Base-by-base conservation (phyloP, 768 basidiomycete species). In the Xanthoconium stramineum region DNA sequence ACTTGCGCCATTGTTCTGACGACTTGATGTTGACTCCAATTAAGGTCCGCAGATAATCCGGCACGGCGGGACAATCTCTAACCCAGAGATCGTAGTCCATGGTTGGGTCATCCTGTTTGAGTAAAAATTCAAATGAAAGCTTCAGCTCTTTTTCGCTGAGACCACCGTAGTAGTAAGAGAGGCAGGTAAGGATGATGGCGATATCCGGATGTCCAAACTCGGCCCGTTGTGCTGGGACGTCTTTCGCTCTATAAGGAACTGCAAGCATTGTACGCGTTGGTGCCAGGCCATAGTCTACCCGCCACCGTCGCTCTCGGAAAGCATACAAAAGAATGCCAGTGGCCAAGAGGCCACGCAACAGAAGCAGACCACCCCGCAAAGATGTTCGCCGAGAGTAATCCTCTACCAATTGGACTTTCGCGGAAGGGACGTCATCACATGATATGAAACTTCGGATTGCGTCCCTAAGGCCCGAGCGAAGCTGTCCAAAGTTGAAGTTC, bases 391-490 rank as follows among this genome's bases (percentile, higher is more conserved):
- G 28, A 44, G 9, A 13, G 43, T 44, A 30, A 2, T 44, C 12
- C 7, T 44, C 17, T 14, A 44, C 43, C 28, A 30, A 29, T 30
- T 13, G 28, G 14, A 17, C 12, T 3, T 5, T 29, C 5, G 28
- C 14, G 6, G 24, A 28, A 44, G 28, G 3, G 6, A 60, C 38
- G 3, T 59, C 47, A n/a, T 54, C 56, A 37, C 13, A 19, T 0
- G 65, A 62, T 47, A 73, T 61, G 46, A 73, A 74, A 6, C 19
- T 37, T 36, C 20, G 38, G 29, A 72, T 57, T 0, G 59, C 58
- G 1, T 33, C 40, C 19, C 47, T 46, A 0, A 69, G 24, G 2
- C 11, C 9, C 9, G n/a, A 15, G n/a, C 13, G 42, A 14, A 56
- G 50, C 13, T 53, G 56, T 30, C 36, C 39, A 44, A 69, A 65